A percentile compares a stretch with the other conserved stretches of the same genome.
Conservation (phyloP, 805 yeast species). For the Tetrapisispora phaffii region DNA sequence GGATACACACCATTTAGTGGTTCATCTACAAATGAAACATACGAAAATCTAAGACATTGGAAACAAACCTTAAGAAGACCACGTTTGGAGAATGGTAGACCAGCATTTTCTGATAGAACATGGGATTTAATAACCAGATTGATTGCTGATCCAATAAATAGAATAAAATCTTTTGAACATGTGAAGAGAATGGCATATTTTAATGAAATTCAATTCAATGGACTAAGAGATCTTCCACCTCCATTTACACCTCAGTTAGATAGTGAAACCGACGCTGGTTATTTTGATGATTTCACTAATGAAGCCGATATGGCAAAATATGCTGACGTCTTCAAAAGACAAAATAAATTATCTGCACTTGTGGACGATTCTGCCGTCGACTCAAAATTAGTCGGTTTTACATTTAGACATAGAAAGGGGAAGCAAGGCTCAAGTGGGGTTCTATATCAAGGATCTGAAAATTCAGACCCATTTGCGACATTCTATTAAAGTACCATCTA, state of each 20-base stretch:
- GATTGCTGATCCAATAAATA: slow-evolving; percentile 66
- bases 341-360: slow-evolving; percentile 69
- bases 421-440: slow-evolving; percentile 32
- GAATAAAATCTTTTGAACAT: slow-evolving; percentile 73
- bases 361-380: slow-evolving; percentile 46
- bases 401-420: slow-evolving; percentile 70
- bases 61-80: slow-evolving; percentile 81
- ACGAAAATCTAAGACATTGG: slow-evolving; percentile 89
- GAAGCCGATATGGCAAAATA: slow-evolving; percentile 96
- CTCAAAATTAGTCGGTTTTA: slow-evolving; percentile 85
- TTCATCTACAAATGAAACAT: slow-evolving; percentile 85
- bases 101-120: slow-evolving; percentile 89
- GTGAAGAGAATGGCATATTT: slow-evolving; percentile 74
- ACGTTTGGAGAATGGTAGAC: slow-evolving; percentile 80
- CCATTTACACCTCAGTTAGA: slow-evolving; percentile 97
- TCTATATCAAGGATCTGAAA: slow-evolving; percentile 28
- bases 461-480: slow-evolving; percentile 32
- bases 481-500: slow-evolving; percentile 18
- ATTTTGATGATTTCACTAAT: slow-evolving; percentile 93
- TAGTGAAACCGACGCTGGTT: slow-evolving; percentile 96
- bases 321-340: slow-evolving; percentile 92
- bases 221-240: slow-evolving; percentile 61
- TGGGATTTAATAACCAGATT: slow-evolving; percentile 79
- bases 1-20: slow-evolving; percentile 98
- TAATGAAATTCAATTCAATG: slow-evolving; percentile 70